These are phyloP conservation scores for Radiomyces spectabilis DNA, from an alignment of 192 early-diverging fungal genomes.

Conservation along the genomic window DNA sequence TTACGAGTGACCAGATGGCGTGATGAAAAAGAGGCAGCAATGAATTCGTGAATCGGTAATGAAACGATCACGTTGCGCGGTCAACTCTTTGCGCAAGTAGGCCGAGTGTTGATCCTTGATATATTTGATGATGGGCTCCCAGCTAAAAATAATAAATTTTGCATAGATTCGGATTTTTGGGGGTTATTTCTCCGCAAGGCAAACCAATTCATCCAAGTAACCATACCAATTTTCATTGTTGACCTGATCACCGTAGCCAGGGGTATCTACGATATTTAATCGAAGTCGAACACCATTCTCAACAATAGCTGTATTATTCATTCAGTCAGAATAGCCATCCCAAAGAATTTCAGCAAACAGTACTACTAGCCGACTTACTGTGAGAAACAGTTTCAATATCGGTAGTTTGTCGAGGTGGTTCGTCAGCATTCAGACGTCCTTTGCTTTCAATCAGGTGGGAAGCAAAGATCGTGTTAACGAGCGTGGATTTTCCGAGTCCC, in stretches of 20 bases:
- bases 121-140: slow-evolving; percentile 96
- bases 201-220: background rate
- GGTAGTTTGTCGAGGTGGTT: slow-evolving; percentile 85
- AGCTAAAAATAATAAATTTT: slow-evolving; percentile 44
- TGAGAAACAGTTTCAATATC: slow-evolving; percentile 91
- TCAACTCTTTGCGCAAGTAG: slow-evolving; percentile 91
- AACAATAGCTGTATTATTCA: slow-evolving; percentile 79
- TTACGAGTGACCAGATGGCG: slow-evolving; percentile 91
- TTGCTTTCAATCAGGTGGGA: slow-evolving; percentile 92
- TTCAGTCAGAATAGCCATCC: no score
- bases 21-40: slow-evolving; percentile 93
- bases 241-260: slow-evolving; percentile 97
- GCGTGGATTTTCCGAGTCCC: slow-evolving; percentile 95
- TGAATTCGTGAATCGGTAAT: slow-evolving; percentile 95
- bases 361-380: no score
- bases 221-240: slow-evolving; percentile 95
- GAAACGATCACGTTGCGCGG: slow-evolving; percentile 76
- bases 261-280: slow-evolving; percentile 97
- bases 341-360: no score
- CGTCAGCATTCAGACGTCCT: slow-evolving; percentile 72
- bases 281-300: slow-evolving; percentile 91
- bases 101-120: slow-evolving; percentile 98
- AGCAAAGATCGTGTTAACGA: slow-evolving; percentile 98
- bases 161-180: no score
- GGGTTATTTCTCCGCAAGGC: background rate